These are phyloP conservation scores for Populus euphratica DNA, from an alignment of 345 rosid genomes.

Conservation along the genomic window DNA sequence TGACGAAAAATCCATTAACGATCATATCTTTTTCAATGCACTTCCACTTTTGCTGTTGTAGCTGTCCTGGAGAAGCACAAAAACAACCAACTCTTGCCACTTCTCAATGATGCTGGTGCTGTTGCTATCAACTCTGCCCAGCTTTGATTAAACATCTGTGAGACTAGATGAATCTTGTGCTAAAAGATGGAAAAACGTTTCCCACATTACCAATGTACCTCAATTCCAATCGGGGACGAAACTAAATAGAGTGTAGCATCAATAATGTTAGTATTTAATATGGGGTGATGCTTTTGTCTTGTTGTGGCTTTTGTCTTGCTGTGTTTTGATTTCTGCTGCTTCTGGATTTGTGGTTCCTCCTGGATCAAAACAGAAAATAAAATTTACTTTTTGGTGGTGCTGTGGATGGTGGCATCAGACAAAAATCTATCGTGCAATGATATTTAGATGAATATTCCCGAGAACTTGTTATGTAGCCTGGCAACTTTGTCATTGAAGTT, in stretches of 20 bases:
- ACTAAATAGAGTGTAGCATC: background rate
- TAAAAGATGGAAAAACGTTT: background rate
- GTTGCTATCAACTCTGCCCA: constrained; percentile 40
- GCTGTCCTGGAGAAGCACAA: constrained; percentile 48
- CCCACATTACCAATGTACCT: background rate
- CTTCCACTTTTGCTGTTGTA: constrained; percentile 21
- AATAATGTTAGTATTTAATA: background rate
- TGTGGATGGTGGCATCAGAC: background rate
- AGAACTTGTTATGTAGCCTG: background rate
- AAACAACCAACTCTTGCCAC: constrained; percentile 49
- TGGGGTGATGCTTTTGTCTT: background rate
- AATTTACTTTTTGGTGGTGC: background rate
- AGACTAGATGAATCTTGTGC: background rate
- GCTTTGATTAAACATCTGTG: constrained; percentile 18
- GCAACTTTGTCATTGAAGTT: background rate
- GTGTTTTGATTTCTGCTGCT: background rate
- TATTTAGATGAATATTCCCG: background rate
- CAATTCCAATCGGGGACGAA: background rate
- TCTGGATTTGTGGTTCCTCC: background rate
- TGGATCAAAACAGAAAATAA: background rate
- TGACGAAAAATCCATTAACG: background rate
- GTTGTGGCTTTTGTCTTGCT: background rate
- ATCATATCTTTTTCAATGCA: background rate
- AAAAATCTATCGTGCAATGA: background rate
- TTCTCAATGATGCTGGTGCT: constrained; percentile 59